Evolutionary conservation across 495 filamentous ascomycete species (phyloP).

Genomic region (Lineolata rhizophorae): DNA sequence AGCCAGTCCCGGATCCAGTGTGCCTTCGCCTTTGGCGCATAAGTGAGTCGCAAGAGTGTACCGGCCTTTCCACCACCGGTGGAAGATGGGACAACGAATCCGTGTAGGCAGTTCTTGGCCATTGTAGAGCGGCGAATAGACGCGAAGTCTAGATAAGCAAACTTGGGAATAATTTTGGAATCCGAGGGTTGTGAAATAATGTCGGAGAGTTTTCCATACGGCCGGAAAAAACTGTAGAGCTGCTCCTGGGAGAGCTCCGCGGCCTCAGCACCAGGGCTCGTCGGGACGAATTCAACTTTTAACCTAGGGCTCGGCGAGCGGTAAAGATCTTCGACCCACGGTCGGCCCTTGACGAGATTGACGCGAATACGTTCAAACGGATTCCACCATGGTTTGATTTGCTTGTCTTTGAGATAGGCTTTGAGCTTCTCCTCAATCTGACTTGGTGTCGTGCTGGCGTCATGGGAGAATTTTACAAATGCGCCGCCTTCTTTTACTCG

Average conservation of each 20-base stretch:
- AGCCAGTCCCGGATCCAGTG: conserved; percentile 78
- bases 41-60: conserved; percentile 57
- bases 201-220: conserved; percentile 70
- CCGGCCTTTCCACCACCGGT: conserved; percentile 50
- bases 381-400: conserved; percentile 72
- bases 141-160: conserved; percentile 55
- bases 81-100: conserved; percentile 36
- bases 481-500: conserved; percentile 80
- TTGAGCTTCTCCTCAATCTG: conserved; percentile 36
- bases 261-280: conserved; percentile 36
- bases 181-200: conserved; percentile 60
- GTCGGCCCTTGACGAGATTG: conserved; percentile 54
- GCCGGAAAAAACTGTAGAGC: conserved; percentile 69
- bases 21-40: conserved; percentile 50
- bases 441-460: conserved; percentile 24
- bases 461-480: conserved; percentile 68
- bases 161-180: conserved; percentile 63
- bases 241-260: conserved; percentile 70
- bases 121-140: conserved; percentile 51
- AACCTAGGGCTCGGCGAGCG: conserved; percentile 55
- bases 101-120: conserved; percentile 86
- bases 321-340: conserved; percentile 87
- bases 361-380: conserved; percentile 51
- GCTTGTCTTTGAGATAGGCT: conserved; percentile 38
- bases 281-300: conserved; percentile 63